Base-by-base conservation (phyloP, 2,329 filamentous ascomycete genomes). In the Arachnopeziza araneosa region DNA sequence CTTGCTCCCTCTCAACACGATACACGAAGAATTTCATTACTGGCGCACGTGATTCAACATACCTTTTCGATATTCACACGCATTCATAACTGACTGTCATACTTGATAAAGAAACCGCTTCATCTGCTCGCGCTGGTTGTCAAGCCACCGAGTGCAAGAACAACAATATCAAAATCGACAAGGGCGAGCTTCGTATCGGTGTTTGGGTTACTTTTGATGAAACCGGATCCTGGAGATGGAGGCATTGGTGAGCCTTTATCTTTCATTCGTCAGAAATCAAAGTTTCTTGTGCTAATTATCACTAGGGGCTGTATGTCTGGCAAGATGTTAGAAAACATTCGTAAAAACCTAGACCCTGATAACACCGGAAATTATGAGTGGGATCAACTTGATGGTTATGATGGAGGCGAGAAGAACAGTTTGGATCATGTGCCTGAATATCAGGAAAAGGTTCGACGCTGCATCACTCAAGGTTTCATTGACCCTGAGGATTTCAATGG, bases 241-340 rank as follows among this genome's bases (percentile, higher is more conserved):
- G 88, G 71, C 93, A 98, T 73, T 97, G 93, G 93, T 96, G 80
- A 71, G 82, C 68, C 51, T 59, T 53, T 24, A 52, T 62, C 24
- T 52, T 32, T 24, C 26, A n/a, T 52, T n/a, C 8, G 5, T 22
- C 21, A 2, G 19, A 23, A 30, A 12, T 5, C 21, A 10, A 48
- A 23, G n/a, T 55, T 24, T 6, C 14, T 19, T 22, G 14, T 10
- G 2, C 51, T 4, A 52, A 54, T 57, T 24, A 24, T 54, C 17
- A 1, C n/a, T 30, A 96, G 93, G 93, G 93, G 93, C 30, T 98
- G 93, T 69, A 84, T 93, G 44, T 96, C 91, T 19, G 92, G 92
- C 23, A 79, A 81, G 58, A 84, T 91, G 69, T 77, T 97, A 61
- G 70, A 78, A 59, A 87, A 90, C 64, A 75, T 92, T 54, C 82